phyloP scores from a whole-genome alignment of 2,329 filamentous ascomycete genomes.

The Colletotrichum graminicola region DNA sequence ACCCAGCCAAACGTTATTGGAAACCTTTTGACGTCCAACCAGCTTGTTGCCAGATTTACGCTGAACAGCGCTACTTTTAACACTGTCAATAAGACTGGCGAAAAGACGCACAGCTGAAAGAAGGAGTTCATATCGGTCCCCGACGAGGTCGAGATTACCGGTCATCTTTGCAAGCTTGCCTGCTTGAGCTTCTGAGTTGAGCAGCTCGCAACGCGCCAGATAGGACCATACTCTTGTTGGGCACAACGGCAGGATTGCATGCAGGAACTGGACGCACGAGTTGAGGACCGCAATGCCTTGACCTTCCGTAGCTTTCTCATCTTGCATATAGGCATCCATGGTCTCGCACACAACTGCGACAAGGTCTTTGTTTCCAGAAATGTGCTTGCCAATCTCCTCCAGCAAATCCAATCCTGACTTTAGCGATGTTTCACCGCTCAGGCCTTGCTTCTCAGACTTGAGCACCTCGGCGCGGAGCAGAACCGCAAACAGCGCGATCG shows the following conservation, averaged over 20 bases:
- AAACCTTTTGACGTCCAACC: slow-evolving; percentile 58
- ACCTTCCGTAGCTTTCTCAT: slow-evolving; percentile 67
- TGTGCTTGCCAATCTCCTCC: slow-evolving; percentile 66
- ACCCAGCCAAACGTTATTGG: slow-evolving; percentile 72
- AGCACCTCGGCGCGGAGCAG: slow-evolving; percentile 69
- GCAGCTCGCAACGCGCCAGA: slow-evolving; percentile 82
- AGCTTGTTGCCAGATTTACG: slow-evolving; percentile 70
- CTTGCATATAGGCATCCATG: slow-evolving; percentile 78
- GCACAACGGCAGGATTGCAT: slow-evolving; percentile 77
- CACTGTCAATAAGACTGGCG: slow-evolving; percentile 79
- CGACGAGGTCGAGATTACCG: slow-evolving; percentile 83
- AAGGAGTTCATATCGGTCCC: slow-evolving; percentile 82
- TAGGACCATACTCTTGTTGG: slow-evolving; percentile 93
- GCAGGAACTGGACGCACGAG: slow-evolving; percentile 84
- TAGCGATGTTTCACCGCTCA: slow-evolving; percentile 41
- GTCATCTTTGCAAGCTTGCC: slow-evolving; percentile 84
- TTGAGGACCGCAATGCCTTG: slow-evolving; percentile 74
- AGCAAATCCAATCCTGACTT: slow-evolving; percentile 62
- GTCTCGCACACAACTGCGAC: slow-evolving; percentile 86
- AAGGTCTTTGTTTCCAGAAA: slow-evolving; percentile 76
- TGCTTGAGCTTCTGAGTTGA: slow-evolving; percentile 81
- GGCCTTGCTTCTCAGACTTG: slow-evolving; percentile 47
- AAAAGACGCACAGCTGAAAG: slow-evolving; percentile 80
- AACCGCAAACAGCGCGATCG: slow-evolving; percentile 79
- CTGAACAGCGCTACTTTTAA: slow-evolving; percentile 76